These are phyloP conservation scores for Penicillium sp. DNA, from an alignment of 2,329 filamentous ascomycete species.

Conservation along the genomic window DNA sequence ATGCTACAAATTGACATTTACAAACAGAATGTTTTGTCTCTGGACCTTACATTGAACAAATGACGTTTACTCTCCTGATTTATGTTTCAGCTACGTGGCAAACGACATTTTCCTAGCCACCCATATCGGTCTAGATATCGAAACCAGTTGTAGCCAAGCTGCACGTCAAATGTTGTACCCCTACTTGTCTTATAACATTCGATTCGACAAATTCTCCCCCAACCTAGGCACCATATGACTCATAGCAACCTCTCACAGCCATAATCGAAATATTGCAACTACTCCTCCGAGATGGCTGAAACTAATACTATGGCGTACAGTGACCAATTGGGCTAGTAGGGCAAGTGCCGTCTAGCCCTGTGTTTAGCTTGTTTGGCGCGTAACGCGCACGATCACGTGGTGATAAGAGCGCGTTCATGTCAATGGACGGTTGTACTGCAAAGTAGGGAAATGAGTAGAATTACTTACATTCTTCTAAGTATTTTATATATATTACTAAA, in stretches of 20 bases:
- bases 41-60: neutral
- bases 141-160: neutral
- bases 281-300: neutral
- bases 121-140: neutral
- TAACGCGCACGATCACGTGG: neutral
- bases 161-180: neutral
- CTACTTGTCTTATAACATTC: neutral
- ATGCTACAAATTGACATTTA: too few relatives aligned
- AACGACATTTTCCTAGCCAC: neutral
- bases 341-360: neutral
- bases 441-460: neutral
- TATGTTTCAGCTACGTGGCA: neutral
- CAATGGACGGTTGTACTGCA: neutral
- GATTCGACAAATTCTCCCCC: neutral
- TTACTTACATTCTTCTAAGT: too few relatives aligned
- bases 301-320: neutral
- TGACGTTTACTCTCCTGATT: neutral
- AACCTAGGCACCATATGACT: neutral
- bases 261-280: neutral
- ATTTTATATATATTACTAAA: neutral
- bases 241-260: neutral
- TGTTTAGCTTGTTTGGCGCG: neutral
- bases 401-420: conserved; percentile 2
- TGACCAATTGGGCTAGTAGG: neutral
- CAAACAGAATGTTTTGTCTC: too few relatives aligned